Evolutionary conservation across 139 green algal species (phyloP), one percentile per base, ranked within the genome.

Genomic region (Penium margaritaceum): DNA sequence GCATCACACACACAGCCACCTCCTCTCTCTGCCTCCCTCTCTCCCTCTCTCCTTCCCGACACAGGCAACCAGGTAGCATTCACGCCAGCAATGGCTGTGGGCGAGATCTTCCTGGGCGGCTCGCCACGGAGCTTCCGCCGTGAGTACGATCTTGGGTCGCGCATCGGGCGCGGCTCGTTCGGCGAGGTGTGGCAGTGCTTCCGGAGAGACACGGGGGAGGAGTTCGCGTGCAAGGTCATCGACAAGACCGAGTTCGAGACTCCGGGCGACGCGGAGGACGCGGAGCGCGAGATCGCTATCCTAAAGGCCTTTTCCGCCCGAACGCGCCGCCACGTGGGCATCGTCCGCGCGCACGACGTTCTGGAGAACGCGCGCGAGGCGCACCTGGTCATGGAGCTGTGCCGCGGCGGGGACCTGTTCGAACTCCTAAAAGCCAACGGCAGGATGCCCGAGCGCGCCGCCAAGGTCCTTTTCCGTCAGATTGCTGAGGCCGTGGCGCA

Each of bases 221-320:
- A 78, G 35, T 87, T 83, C 19, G 90, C 90, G 3, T 91, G 86
- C 85, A 95, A 95, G 74, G 83, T 85, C 38, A 96, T 96, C 76
- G 85, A 79, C 61, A 96, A 96, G 83, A 80, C 81, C 63, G 92
- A 93, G 79, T 80, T 96, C 74, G 82, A 74, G 24, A 67, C 79
- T 38, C 63, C 80, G 24, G 89, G 95, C 71, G 91, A 96, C 74
- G 83, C 95, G 27, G 58, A 24, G 15, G 91, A 97, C 65, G 86
- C 96, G 38, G 75, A 83, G 74, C 83, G 90, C 0, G 91, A 97
- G 77, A 89, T 97, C 60, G 86, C 90, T 72, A 93, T 95, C 77
- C 90, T 95, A 86, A 81, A 94, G 72, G 88, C 93, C 75, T 72
- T 95, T 34, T 60, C 67, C 63, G 83, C 83, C 24, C 87, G 24